These are phyloP conservation scores for Fusarium miscanthi DNA, from an alignment of 2,329 filamentous ascomycete genomes.

Conservation along the genomic window DNA sequence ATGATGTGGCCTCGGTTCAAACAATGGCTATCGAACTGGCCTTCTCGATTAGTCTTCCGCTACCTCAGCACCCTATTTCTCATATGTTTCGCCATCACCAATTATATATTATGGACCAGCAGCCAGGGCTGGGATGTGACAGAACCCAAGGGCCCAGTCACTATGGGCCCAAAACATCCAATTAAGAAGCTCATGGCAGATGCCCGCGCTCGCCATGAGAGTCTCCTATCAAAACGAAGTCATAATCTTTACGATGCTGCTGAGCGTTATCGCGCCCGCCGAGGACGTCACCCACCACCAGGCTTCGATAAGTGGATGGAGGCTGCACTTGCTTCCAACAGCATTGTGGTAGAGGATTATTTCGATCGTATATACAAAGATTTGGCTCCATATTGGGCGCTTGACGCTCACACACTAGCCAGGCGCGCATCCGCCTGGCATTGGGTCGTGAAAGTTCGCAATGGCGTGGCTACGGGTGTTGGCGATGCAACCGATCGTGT, in stretches of 20 bases:
- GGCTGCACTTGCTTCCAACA: slow-evolving; percentile 62
- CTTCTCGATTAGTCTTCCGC: slow-evolving; percentile 47
- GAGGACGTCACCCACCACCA: slow-evolving; percentile 71
- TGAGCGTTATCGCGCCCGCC: slow-evolving; percentile 63
- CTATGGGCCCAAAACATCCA: slow-evolving; percentile 54
- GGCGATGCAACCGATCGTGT: slow-evolving; percentile 56
- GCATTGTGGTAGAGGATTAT: slow-evolving; percentile 71
- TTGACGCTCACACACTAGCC: slow-evolving; percentile 56
- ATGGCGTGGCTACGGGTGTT: slow-evolving; percentile 54
- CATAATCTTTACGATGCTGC: slow-evolving; percentile 63
- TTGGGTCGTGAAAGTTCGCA: slow-evolving; percentile 60
- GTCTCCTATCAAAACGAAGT: slow-evolving; percentile 58
- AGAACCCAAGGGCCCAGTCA: slow-evolving; percentile 39
- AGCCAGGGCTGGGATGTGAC: slow-evolving; percentile 42
- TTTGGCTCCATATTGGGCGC: slow-evolving; percentile 69
- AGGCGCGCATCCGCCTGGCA: slow-evolving; percentile 56
- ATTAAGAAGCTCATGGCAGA: slow-evolving; percentile 62
- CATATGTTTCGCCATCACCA: slow-evolving; percentile 44
- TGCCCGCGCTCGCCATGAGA: slow-evolving; percentile 57
- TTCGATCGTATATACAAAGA: slow-evolving; percentile 74
- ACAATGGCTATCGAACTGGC: slow-evolving; percentile 44
- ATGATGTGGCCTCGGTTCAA: slow-evolving; percentile 45
- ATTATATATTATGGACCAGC: slow-evolving; percentile 49
- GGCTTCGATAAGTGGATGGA: slow-evolving; percentile 71
- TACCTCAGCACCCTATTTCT: slow-evolving; percentile 43